Base-by-base conservation (phyloP, 305 asterid species). In the Stenogyne calaminthoides region DNA sequence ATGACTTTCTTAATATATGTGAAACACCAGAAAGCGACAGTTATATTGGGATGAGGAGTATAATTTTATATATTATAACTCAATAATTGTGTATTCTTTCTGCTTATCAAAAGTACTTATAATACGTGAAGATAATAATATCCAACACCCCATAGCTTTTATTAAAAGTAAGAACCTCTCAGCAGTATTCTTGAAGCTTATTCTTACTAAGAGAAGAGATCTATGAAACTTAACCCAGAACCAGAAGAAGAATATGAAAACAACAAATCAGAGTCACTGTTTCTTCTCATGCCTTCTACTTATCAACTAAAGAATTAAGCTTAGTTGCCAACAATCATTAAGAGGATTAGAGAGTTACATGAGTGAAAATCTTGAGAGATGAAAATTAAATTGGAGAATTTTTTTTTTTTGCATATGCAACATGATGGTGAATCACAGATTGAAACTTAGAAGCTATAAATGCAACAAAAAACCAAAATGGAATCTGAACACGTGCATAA, bases 151-250 rank as follows among this genome's bases (percentile, higher is more conserved):
- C n/a, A 20, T 55, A 56, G 27, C 29, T 61, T 12, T 57, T 59
- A 47, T 27, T 29, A 20, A 66, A 68, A 39, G 15, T 22, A 2
- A 60, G n/a, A 37, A 71, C 19, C 29, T 32, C 7, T 16, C 5
- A 14, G 59, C 25, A 20, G 29, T 42, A 65, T 4, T 64, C n/a
- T n/a, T n/a, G n/a, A n/a, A n/a, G n/a, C n/a, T n/a, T n/a, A n/a
- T n/a, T n/a, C n/a, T 54, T 22, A 27, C 60, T 29, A 49, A 64
- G 14, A 69, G 71, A 76, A 64, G 14, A 69, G 71, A 76, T 52
- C 54, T 16, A 44, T n/a, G 20, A 3, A 61, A 9, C 16, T 62
- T 27, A 19, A 34, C 12, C 54, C 46, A 79, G 55, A 54, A 39
- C 54, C 54, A 78, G 61, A 54, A 39, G 47, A 40, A 67, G 57